Conservation (phyloP, 306 rosid genomes). For the Albizia julibrissin region DNA sequence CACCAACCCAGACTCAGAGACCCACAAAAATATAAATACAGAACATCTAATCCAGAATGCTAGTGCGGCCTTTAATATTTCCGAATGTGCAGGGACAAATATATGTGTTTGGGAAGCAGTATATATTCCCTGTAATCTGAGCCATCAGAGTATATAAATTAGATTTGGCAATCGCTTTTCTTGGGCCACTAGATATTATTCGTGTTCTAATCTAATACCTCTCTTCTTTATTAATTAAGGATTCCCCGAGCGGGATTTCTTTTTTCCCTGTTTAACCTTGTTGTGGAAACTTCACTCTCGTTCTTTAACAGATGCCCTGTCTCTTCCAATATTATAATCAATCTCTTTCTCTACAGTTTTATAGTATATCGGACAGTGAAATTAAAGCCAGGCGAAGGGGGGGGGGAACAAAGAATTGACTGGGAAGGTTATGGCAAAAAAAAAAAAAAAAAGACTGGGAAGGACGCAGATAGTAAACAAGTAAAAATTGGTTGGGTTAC, state of each 20-base stretch:
- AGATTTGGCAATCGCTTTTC: conserved; percentile 37
- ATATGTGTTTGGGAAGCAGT: not conserved
- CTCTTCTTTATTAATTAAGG: not conserved
- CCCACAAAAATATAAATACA: not conserved
- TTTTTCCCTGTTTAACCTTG: not conserved
- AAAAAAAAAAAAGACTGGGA: too few relatives aligned
- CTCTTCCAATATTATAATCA: not conserved
- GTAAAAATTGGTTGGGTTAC: too few relatives aligned
- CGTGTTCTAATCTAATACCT: not conserved
- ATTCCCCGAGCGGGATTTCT: not conserved
- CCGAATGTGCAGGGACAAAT: not conserved
- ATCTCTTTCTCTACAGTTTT: not conserved
- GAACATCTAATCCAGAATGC: not conserved
- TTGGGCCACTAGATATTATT: conserved; percentile 22
- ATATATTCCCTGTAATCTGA: conserved; percentile 1
- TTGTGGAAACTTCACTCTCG: not conserved
- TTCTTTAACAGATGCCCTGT: not conserved
- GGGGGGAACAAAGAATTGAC: too few relatives aligned
- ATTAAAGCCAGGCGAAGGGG: not conserved
- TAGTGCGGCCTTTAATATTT: not conserved
- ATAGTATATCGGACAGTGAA: not conserved
- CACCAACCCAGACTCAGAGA: not conserved
- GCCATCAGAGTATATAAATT: conserved; percentile 32
- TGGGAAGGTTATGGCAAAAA: too few relatives aligned
- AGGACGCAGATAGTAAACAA: too few relatives aligned